Evolutionary conservation across 495 filamentous ascomycete genomes (phyloP).

Genomic region (Massariosphaeria phaeospora): DNA sequence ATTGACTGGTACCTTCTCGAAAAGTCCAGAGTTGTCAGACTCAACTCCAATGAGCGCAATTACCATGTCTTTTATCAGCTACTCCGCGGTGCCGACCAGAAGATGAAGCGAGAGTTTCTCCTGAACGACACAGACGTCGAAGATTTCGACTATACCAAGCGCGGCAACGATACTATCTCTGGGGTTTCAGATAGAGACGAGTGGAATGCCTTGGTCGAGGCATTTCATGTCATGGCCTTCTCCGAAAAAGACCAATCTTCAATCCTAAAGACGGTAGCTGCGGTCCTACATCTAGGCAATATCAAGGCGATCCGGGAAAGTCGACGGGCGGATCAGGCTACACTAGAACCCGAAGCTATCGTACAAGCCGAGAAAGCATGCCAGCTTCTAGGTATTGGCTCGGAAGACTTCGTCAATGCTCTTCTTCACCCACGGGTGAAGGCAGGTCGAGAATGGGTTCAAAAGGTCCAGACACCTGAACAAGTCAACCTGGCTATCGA

Average conservation of each 20-base stretch:
- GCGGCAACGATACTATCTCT: constrained; percentile 83
- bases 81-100: constrained; percentile 69
- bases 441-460: constrained; percentile 95
- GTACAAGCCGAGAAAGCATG: constrained; percentile 71
- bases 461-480: constrained; percentile 94
- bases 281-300: constrained; percentile 90
- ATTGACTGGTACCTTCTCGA: constrained; percentile 99
- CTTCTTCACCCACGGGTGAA: constrained; percentile 89
- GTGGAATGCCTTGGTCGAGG: constrained; percentile 84
- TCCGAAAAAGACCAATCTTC: constrained; percentile 75
- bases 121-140: constrained; percentile 67
- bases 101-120: constrained; percentile 69
- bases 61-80: constrained; percentile 99
- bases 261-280: constrained; percentile 82
- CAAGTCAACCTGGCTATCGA: constrained; percentile 88
- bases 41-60: constrained; percentile 82
- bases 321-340: constrained; percentile 81
- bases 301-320: constrained; percentile 85
- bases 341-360: constrained; percentile 66
- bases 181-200: constrained; percentile 90
- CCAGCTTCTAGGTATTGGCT: constrained; percentile 72
- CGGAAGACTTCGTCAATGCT: constrained; percentile 80
- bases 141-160: constrained; percentile 85
- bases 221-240: constrained; percentile 93
- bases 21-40: constrained; percentile 88